phyloP scores from a whole-genome alignment of 1,284 basidiomycete genomes.

The Spongiforma sp. region DNA sequence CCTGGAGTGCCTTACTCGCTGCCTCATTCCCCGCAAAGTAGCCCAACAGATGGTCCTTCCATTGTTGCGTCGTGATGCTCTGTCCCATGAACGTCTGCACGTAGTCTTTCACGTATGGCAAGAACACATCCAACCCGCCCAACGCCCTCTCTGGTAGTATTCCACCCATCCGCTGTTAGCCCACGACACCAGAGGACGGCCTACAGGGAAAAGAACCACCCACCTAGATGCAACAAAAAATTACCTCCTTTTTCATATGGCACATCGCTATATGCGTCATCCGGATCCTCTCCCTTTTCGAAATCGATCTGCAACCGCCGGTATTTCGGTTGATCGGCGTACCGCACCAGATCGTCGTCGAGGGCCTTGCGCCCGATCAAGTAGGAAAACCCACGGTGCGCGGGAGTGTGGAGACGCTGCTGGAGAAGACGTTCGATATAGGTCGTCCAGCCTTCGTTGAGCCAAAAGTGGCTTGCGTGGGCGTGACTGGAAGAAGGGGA shows the following conservation, averaged over 20 bases:
- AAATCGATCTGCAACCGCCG: constrained; percentile 90
- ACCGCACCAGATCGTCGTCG: constrained; percentile 71
- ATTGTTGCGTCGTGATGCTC: constrained; percentile 88
- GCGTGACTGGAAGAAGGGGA: constrained; percentile 59
- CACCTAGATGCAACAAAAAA: constrained; percentile 71
- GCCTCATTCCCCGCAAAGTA: constrained; percentile 72
- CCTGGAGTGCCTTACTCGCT: constrained; percentile 69
- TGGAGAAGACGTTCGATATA: constrained; percentile 91
- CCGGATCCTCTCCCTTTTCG: constrained; percentile 84
- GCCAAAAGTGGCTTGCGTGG: constrained; percentile 84
- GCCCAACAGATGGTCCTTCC: constrained; percentile 85
- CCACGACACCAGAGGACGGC: background rate
- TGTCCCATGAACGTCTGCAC: constrained; percentile 81
- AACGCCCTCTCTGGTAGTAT: constrained; percentile 67
- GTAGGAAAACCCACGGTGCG: constrained; percentile 83
- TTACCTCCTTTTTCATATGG: constrained; percentile 83
- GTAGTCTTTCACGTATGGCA: constrained; percentile 85
- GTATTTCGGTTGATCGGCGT: constrained; percentile 70
- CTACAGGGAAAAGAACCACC: constrained; percentile 17
- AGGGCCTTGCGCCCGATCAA: constrained; percentile 81
- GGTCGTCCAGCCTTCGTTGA: constrained; percentile 95
- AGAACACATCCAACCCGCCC: constrained; percentile 87
- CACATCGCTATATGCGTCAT: constrained; percentile 76
- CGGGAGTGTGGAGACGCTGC: constrained; percentile 74
- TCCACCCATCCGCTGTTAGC: background rate